Conservation (phyloP, 2,329 filamentous ascomycete genomes). For the Paraconiothyrium brasiliense region DNA sequence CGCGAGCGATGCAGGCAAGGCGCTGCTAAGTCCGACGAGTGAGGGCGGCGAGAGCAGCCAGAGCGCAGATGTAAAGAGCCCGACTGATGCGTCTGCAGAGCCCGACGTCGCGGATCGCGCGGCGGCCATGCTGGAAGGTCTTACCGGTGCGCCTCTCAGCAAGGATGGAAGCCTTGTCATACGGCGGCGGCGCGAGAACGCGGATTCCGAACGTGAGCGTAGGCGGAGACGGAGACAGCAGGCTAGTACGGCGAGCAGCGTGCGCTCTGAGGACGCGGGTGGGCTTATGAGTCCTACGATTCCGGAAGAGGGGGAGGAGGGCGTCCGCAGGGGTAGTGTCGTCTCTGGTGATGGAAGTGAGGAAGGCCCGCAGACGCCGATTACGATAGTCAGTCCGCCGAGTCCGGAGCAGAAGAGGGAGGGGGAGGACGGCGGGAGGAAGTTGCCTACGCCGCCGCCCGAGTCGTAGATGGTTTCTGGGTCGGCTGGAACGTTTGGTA, state of each 20-base stretch:
- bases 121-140: constrained; percentile 82
- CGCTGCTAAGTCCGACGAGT: constrained; percentile 62
- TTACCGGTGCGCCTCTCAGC: constrained; percentile 69
- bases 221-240: constrained; percentile 66
- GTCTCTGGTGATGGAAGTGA: constrained; percentile 22
- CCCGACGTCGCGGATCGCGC: constrained; percentile 83
- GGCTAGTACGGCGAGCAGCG: constrained; percentile 40
- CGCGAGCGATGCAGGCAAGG: constrained; percentile 60
- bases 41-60: constrained; percentile 42
- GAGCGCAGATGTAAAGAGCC: constrained; percentile 38
- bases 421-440: constrained; percentile 21
- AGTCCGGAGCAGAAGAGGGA: constrained; percentile 43
- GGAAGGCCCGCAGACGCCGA: constrained; percentile 34
- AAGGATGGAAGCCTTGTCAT: constrained; percentile 60
- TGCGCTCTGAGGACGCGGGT: constrained; percentile 41
- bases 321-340: constrained; percentile 22
- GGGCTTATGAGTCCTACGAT: constrained; percentile 47
- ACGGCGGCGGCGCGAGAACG: constrained; percentile 74
- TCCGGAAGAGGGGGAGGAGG: constrained; percentile 35
- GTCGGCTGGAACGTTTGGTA: too few species aligned
- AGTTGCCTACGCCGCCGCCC: constrained; percentile 43
- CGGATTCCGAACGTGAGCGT: constrained; percentile 79
- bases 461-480: constrained; percentile 17
- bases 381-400: constrained; percentile 50
- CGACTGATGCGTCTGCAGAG: constrained; percentile 50